Conservation (phyloP, 2,329 filamentous ascomycete species). For the Fonsecaea pedrosoi region DNA sequence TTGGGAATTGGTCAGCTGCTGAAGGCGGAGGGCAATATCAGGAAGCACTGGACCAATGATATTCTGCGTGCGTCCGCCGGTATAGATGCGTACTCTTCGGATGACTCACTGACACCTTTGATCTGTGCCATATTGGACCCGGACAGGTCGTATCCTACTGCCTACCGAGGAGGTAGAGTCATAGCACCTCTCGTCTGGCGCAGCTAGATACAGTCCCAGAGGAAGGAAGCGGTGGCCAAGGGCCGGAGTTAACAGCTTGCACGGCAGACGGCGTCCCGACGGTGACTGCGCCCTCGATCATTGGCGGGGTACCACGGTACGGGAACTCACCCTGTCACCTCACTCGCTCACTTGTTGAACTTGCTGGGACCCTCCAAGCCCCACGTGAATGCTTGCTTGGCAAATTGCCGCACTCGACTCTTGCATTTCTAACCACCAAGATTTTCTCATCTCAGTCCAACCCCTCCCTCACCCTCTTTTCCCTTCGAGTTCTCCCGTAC, state of each 20-base stretch:
- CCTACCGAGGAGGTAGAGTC: neutral
- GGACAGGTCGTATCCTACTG: neutral
- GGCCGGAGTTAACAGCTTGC: neutral
- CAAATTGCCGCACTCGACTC: constrained; percentile 14
- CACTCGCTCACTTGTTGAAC: no score
- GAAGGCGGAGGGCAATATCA: neutral
- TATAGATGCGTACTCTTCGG: neutral
- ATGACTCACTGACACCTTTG: neutral
- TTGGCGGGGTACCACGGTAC: constrained; percentile 1
- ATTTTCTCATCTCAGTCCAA: constrained; percentile 9
- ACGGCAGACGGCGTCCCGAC: neutral
- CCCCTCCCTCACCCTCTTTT: constrained; percentile 17
- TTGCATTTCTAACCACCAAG: constrained; percentile 13
- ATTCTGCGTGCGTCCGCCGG: neutral
- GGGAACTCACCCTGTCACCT: neutral
- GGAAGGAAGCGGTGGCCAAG: neutral
- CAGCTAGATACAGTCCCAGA: neutral
- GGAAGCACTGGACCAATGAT: neutral
- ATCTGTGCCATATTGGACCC: neutral
- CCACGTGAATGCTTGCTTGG: constrained; percentile 15
- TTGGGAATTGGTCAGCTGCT: neutral
- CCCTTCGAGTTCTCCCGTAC: constrained; percentile 9
- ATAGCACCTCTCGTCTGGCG: neutral
- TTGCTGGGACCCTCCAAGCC: neutral
- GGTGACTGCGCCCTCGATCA: neutral